Percentiles rank a stretch among this genome's conserved stretches.
Evolutionary conservation across 495 filamentous ascomycete genomes (phyloP).

Genomic region (Talaromyces wortmannii): DNA sequence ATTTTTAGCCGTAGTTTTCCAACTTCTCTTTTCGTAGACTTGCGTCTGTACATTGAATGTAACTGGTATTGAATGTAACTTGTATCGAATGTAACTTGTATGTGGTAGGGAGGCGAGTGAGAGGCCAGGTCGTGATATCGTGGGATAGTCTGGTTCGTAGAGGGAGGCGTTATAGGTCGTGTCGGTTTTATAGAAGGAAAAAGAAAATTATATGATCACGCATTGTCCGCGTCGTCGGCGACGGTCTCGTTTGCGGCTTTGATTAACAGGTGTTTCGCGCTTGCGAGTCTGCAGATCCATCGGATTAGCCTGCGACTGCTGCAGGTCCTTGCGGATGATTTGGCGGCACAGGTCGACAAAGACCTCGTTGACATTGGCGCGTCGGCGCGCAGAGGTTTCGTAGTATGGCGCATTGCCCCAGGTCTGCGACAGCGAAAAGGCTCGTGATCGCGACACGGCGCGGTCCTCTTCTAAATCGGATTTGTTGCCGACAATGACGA

Average conservation of each 20-base stretch:
- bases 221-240: conserved; percentile 28
- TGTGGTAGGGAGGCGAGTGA: not conserved
- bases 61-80: conserved; percentile 5
- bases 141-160: too few relatives aligned
- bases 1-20: conserved; percentile 5
- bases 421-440: conserved; percentile 77
- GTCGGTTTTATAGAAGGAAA: conserved; percentile 1
- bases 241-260: conserved; percentile 23
- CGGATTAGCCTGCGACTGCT: conserved; percentile 34
- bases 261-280: conserved; percentile 23
- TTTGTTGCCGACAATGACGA: conserved; percentile 98
- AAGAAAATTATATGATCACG: conserved; percentile 30
- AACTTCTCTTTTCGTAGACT: not conserved
- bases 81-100: too few relatives aligned
- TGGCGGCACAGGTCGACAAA: conserved; percentile 91
- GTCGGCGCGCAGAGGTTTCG: conserved; percentile 79
- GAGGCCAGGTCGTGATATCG: too few relatives aligned
- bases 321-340: conserved; percentile 70
- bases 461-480: conserved; percentile 91
- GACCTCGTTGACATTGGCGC: conserved; percentile 90
- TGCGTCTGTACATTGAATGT: not conserved
- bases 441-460: conserved; percentile 71
- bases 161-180: too few relatives aligned
- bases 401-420: conserved; percentile 95
- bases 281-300: conserved; percentile 27